Percentiles rank a stretch among this genome's conserved stretches.
phyloP scores from a whole-genome alignment of 2,329 filamentous ascomycete species.

The Didymella segeticola region DNA sequence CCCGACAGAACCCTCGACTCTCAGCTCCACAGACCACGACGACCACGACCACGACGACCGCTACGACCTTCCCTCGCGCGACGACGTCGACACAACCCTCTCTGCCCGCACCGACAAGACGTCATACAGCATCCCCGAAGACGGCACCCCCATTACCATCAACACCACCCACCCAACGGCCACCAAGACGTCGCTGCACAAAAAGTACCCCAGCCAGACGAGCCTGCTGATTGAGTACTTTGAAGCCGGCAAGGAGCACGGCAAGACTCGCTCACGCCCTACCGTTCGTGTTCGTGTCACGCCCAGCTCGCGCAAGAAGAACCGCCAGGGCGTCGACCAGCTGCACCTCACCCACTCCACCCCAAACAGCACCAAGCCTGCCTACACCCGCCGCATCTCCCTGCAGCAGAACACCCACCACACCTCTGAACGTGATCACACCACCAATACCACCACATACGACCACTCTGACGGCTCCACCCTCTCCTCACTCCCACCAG shows the following conservation, averaged over 20 bases:
- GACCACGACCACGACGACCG: too few relatives aligned
- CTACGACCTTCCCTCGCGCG: constrained; percentile 52
- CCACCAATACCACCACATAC: constrained; percentile 43
- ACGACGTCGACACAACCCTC: constrained; percentile 69
- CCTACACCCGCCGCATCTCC: constrained; percentile 71
- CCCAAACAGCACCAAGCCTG: constrained; percentile 71
- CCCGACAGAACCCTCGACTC: constrained; percentile 75
- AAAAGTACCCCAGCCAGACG: constrained; percentile 75
- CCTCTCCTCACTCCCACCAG: constrained; percentile 70
- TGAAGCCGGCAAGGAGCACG: constrained; percentile 75
- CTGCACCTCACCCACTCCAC: constrained; percentile 86
- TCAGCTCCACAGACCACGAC: constrained; percentile 65
- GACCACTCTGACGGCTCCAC: constrained; percentile 82
- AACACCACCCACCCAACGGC: constrained; percentile 60
- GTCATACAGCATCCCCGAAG: constrained; percentile 80
- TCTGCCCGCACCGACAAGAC: constrained; percentile 73
- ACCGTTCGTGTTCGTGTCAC: constrained; percentile 84
- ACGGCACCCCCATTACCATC: constrained; percentile 92
- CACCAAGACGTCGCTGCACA: constrained; percentile 62
- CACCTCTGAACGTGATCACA: constrained; percentile 46
- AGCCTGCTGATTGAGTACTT: constrained; percentile 95
- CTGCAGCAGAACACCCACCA: constrained; percentile 61
- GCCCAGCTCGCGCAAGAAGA: constrained; percentile 65
- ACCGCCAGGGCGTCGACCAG: constrained; percentile 70
- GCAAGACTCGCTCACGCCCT: constrained; percentile 71